Conservation (phyloP, 108 stramenopile species). For the Halocafeteria seosinensis region DNA sequence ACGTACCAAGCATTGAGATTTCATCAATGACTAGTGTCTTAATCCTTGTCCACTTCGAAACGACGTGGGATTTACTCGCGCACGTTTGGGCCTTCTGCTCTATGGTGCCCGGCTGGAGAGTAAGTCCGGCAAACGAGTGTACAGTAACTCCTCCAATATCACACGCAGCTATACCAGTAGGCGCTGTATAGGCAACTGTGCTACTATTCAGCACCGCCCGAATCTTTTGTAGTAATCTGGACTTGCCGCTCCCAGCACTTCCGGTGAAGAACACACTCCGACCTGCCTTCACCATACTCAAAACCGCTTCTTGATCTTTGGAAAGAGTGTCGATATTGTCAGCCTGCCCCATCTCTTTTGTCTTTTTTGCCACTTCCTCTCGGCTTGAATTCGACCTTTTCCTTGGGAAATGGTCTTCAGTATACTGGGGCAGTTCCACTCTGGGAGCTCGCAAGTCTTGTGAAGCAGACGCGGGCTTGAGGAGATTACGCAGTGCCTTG, state of each 20-base stretch:
- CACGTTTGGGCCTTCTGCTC: background rate
- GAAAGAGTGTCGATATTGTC: too few relatives aligned
- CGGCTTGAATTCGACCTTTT: too few relatives aligned
- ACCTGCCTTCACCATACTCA: background rate
- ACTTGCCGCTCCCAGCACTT: background rate
- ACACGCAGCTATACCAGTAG: constrained; percentile 31
- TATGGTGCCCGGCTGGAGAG: background rate
- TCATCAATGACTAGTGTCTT: constrained; percentile 38
- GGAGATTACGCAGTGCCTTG: too few relatives aligned
- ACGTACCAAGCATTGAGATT: constrained; percentile 42
- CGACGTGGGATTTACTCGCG: background rate
- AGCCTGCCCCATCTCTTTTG: too few relatives aligned
- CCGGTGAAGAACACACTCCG: background rate
- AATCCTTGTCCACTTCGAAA: background rate
- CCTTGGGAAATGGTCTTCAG: too few relatives aligned
- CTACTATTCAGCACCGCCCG: too few relatives aligned
- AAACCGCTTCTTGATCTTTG: background rate
- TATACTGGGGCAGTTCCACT: too few relatives aligned
- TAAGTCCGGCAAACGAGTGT: constrained; percentile 27
- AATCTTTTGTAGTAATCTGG: too few relatives aligned
- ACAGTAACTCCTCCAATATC: constrained; percentile 27
- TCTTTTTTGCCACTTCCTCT: too few relatives aligned
- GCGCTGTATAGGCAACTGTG: constrained; percentile 26
- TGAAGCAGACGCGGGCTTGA: too few relatives aligned
- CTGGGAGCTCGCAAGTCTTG: too few relatives aligned